A percentile compares a stretch with the other conserved stretches of the same genome.
Evolutionary conservation across 2,329 filamentous ascomycete genomes (phyloP).

Genomic region (Alternaria rosae): DNA sequence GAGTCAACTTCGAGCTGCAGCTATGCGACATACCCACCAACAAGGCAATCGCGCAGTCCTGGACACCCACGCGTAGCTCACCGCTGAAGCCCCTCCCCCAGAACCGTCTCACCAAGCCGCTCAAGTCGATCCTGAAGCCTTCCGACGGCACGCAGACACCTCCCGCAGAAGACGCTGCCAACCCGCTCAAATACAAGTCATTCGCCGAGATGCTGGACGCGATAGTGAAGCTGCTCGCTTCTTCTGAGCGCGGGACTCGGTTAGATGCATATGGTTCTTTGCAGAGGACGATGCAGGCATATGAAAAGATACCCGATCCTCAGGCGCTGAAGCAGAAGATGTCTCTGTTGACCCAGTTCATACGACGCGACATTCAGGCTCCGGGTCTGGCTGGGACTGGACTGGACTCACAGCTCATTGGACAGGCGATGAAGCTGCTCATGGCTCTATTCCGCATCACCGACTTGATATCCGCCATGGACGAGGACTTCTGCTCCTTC

Average conservation of each 20-base stretch:
- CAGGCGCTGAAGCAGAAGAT: constrained; percentile 70
- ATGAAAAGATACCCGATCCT: constrained; percentile 74
- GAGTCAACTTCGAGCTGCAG: constrained; percentile 70
- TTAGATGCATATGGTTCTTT: constrained; percentile 88
- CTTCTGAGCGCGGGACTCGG: constrained; percentile 73
- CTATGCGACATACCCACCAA: constrained; percentile 64
- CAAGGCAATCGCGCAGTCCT: constrained; percentile 30
- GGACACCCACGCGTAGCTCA: constrained; percentile 50
- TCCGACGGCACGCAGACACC: constrained; percentile 53
- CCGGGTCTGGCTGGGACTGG: constrained; percentile 62
- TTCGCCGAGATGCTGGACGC: constrained; percentile 86
- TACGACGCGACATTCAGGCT: constrained; percentile 78
- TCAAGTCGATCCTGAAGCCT: constrained; percentile 85
- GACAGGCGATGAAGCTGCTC: constrained; percentile 79
- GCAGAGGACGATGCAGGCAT: constrained; percentile 76
- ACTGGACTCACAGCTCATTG: constrained; percentile 73
- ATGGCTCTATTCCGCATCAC: constrained; percentile 78
- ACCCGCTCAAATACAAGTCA: constrained; percentile 61
- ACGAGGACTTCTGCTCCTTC: constrained; percentile 80
- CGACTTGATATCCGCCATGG: constrained; percentile 72
- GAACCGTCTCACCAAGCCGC: constrained; percentile 61
- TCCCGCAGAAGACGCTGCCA: constrained; percentile 48
- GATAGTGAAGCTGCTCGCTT: constrained; percentile 79
- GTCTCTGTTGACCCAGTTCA: constrained; percentile 78
- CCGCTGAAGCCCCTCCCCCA: constrained; percentile 58